Percentiles rank a stretch among this genome's conserved stretches.
phyloP scores from a whole-genome alignment of 1,284 basidiomycete genomes.

The Termitomyces sp. region DNA sequence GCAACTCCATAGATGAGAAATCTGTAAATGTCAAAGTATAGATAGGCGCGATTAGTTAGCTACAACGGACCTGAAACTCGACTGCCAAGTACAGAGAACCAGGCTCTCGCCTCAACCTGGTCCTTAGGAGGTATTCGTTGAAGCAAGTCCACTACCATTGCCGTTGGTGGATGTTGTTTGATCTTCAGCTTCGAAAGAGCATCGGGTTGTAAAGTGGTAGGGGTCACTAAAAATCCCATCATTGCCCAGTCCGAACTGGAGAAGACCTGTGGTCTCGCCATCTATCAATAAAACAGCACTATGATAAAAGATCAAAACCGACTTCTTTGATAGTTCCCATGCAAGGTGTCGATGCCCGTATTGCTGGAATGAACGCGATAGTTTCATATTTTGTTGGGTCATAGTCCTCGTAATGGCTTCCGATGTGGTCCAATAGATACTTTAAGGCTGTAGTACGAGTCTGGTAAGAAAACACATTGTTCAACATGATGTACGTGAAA shows the following conservation, averaged over 20 bases:
- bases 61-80: constrained; percentile 56
- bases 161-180: constrained; percentile 66
- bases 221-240: constrained; percentile 73
- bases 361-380: constrained; percentile 79
- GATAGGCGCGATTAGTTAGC: not conserved
- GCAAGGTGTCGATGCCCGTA: constrained; percentile 44
- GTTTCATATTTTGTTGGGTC: constrained; percentile 47
- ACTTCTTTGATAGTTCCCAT: constrained; percentile 71
- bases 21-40: constrained; percentile 29
- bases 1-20: constrained; percentile 43
- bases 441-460: constrained; percentile 58
- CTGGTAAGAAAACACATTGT: constrained; percentile 13
- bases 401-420: constrained; percentile 61
- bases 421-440: constrained; percentile 74
- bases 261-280: constrained; percentile 58
- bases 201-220: constrained; percentile 54
- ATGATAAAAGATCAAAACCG: constrained; percentile 8
- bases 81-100: constrained; percentile 78
- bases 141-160: constrained; percentile 61
- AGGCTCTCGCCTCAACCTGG: constrained; percentile 48
- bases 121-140: constrained; percentile 59
- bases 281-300: not conserved
- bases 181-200: constrained; percentile 69
- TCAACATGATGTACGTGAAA: not conserved
- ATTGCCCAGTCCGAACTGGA: constrained; percentile 64